A percentile compares a stretch with the other conserved stretches of the same genome.
Evolutionary conservation across 345 rosid genomes (phyloP).

Genomic region (Salix purpurea): DNA sequence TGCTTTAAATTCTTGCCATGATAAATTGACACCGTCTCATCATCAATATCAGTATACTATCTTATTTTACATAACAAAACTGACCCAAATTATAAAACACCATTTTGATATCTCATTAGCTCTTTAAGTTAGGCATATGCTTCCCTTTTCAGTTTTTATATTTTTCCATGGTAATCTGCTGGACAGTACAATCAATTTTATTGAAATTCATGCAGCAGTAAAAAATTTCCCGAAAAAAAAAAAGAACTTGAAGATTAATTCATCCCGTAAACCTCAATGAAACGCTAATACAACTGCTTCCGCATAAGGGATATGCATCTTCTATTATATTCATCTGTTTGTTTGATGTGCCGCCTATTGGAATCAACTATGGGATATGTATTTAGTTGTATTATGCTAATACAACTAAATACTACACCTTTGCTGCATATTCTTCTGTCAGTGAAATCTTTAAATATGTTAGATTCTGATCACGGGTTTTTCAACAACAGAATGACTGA

Average conservation of each 20-base stretch:
- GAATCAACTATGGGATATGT: background rate
- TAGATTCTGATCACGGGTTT: slow-evolving; percentile 19
- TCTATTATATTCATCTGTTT: too few species aligned
- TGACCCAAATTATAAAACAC: too few species aligned
- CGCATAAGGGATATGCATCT: background rate
- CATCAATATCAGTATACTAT: too few species aligned
- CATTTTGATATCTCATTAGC: too few species aligned
- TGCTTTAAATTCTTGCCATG: background rate
- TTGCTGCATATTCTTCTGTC: background rate
- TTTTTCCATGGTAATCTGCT: background rate
- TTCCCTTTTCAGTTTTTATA: background rate
- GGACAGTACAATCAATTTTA: background rate
- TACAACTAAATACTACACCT: too few species aligned
- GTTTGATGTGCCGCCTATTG: too few species aligned
- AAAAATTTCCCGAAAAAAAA: too few species aligned
- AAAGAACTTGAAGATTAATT: background rate
- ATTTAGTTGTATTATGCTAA: too few species aligned
- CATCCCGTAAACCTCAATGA: background rate
- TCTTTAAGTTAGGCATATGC: background rate
- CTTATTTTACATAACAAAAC: too few species aligned
- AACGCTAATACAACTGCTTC: background rate
- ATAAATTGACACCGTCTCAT: background rate
- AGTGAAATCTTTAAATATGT: background rate
- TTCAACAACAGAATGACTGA: slow-evolving; percentile 33
- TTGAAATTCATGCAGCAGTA: background rate